Evolutionary conservation across 2,329 filamentous ascomycete genomes (phyloP), one percentile per base, ranked within the genome.

Genomic region (Trichoderma lentiforme): DNA sequence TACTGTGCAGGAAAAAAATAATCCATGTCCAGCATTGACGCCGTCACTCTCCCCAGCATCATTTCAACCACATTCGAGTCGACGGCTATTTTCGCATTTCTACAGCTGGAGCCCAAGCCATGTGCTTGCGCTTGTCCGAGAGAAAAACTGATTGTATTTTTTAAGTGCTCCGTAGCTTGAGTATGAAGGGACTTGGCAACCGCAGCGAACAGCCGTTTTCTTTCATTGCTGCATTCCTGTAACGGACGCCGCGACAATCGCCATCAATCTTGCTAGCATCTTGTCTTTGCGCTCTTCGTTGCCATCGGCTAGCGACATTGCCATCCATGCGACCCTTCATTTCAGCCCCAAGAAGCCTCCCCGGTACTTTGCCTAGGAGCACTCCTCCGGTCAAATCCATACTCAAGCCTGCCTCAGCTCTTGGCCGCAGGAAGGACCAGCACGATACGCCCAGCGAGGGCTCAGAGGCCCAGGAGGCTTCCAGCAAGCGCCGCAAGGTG

Each of bases 401-500:
- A 53, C 82, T 89, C 62, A 87, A 87, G 73, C 79, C 85, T 3
- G 77, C 80, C 9, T 84, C 85, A 15, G 75, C 86, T 11, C 78
- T 87, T 11, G 83, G 85, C 70, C 80, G 82, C 34, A 80, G 83
- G 73, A 85, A 85, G 74, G 79, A 81, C 71, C 82, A 84, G 72
- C 81, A 87, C 76, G 83, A 82, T 72, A 15, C 7, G 57, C 77
- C 82, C 53, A 83, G 83, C 70, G 82, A 84, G 72, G 77, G 81
- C 47, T 77, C 81, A 36, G 80, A 83, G 28, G 74, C 78, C 14
- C 78, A 80, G 15, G 81, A 83, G 65, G 86, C 82, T 74, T 85
- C 85, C 4, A 82, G 79, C 39, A 90, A 90, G 77, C 84, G 87
- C 47, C 86, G 85, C 73, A 88, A 86, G 76, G 88, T 90, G 63